These are phyloP conservation scores for Huntiella decipiens DNA, from an alignment of 2,329 filamentous ascomycete genomes.

Conservation along the genomic window DNA sequence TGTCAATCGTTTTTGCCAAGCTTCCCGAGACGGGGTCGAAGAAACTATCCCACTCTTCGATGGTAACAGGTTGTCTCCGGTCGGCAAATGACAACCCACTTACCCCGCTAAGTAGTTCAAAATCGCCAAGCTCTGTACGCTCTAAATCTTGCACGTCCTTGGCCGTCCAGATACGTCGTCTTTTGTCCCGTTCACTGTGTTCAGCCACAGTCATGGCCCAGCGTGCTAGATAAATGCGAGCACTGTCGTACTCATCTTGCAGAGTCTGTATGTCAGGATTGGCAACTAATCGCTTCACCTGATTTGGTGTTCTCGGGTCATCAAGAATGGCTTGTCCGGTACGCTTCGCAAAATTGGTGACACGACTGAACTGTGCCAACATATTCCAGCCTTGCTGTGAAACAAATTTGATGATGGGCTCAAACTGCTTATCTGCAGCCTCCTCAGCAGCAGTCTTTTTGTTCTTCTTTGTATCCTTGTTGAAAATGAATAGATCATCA, in stretches of 20 bases:
- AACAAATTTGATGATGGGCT: slow-evolving; percentile 79
- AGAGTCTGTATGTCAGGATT: slow-evolving; percentile 90
- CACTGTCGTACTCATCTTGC: slow-evolving; percentile 94
- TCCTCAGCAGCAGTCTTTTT: slow-evolving; percentile 14
- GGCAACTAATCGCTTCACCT: slow-evolving; percentile 64
- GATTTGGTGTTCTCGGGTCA: slow-evolving; percentile 76
- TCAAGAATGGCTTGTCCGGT: slow-evolving; percentile 86
- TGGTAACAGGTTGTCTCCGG: slow-evolving; percentile 53
- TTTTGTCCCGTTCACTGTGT: slow-evolving; percentile 76
- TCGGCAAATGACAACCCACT: slow-evolving; percentile 58
- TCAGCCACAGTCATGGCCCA: slow-evolving; percentile 99
- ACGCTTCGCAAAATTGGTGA: slow-evolving; percentile 83
- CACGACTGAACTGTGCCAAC: slow-evolving; percentile 89
- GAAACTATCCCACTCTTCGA: slow-evolving; percentile 79
- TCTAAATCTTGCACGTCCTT: slow-evolving; percentile 85
- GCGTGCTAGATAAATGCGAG: slow-evolving; percentile 76
- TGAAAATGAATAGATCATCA: slow-evolving; percentile 70
- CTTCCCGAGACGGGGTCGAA: slow-evolving; percentile 62
- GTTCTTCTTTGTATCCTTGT: slow-evolving; percentile 19
- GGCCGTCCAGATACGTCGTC: slow-evolving; percentile 80
- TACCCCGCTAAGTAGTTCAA: slow-evolving; percentile 76
- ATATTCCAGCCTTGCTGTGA: slow-evolving; percentile 95
- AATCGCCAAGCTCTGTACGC: slow-evolving; percentile 85
- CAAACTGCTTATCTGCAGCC: slow-evolving; percentile 40
- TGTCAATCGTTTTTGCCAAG: slow-evolving; percentile 63